Percentiles rank a stretch among this genome's conserved stretches.
Conservation (phyloP, 78 protist genomes). For the Dictyostelium intermedium region DNA sequence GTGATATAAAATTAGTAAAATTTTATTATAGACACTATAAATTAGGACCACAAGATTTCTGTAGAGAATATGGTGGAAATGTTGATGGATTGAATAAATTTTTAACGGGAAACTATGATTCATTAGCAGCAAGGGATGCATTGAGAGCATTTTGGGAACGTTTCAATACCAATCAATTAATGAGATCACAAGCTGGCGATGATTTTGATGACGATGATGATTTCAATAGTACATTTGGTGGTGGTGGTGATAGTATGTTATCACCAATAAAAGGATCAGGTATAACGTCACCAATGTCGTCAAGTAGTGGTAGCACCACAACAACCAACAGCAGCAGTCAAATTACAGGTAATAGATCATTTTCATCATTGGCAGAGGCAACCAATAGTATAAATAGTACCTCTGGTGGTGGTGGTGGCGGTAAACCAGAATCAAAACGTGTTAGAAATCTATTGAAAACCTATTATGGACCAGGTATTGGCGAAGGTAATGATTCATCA, state of each 20-base stretch:
- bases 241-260: background rate
- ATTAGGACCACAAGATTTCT: conserved; percentile 22
- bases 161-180: background rate
- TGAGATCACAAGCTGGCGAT: background rate
- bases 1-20: conserved; percentile 26
- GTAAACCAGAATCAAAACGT: background rate
- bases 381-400: background rate
- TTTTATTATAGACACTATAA: conserved; percentile 36
- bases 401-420: background rate
- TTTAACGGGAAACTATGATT: conserved; percentile 26
- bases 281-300: background rate
- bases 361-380: background rate
- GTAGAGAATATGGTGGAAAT: conserved; percentile 39
- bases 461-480: conserved; percentile 56
- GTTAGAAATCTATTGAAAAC: conserved; percentile 18
- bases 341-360: background rate
- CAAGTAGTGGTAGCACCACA: background rate
- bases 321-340: background rate
- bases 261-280: background rate
- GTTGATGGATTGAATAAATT: conserved; percentile 14
- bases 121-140: background rate
- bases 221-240: background rate
- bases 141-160: conserved; percentile 54
- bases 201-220: background rate
- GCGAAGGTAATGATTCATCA: conserved; percentile 18